Conservation (phyloP, 495 filamentous ascomycete species). For the Amniculicola lignicola region DNA sequence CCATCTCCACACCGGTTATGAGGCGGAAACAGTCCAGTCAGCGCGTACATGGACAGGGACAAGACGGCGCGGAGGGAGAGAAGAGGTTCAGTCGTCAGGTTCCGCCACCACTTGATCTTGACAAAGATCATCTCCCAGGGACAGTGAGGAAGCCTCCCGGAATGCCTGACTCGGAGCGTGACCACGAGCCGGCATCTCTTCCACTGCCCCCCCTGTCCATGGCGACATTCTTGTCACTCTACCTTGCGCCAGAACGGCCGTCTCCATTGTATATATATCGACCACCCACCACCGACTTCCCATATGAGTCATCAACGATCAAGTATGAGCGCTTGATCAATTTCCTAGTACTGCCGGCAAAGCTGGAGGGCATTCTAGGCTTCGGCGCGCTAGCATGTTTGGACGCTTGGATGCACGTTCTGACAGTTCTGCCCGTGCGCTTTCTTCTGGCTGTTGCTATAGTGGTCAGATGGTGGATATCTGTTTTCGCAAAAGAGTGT, state of each 20-base stretch:
- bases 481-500: constrained; percentile 62
- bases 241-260: constrained; percentile 75
- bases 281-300: constrained; percentile 66
- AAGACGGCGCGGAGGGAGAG: constrained; percentile 12
- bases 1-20: constrained; percentile 40
- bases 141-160: constrained; percentile 16
- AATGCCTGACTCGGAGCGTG: constrained; percentile 10
- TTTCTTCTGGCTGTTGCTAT: constrained; percentile 82
- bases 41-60: constrained; percentile 17
- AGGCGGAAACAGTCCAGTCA: constrained; percentile 39
- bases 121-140: constrained; percentile 28
- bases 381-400: constrained; percentile 89
- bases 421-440: constrained; percentile 88
- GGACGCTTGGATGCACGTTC: constrained; percentile 95
- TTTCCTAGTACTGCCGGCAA: constrained; percentile 75
- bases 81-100: constrained; percentile 7
- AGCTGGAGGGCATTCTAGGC: constrained; percentile 77
- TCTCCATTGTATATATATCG: constrained; percentile 87
- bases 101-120: constrained; percentile 43
- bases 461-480: constrained; percentile 67
- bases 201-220: constrained; percentile 83
- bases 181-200: constrained; percentile 63
- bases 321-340: constrained; percentile 93
- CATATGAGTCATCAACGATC: constrained; percentile 93
- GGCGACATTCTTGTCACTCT: constrained; percentile 82